Evolutionary conservation across 441 rosid species (phyloP).

Genomic region (Pelargonium australe): DNA sequence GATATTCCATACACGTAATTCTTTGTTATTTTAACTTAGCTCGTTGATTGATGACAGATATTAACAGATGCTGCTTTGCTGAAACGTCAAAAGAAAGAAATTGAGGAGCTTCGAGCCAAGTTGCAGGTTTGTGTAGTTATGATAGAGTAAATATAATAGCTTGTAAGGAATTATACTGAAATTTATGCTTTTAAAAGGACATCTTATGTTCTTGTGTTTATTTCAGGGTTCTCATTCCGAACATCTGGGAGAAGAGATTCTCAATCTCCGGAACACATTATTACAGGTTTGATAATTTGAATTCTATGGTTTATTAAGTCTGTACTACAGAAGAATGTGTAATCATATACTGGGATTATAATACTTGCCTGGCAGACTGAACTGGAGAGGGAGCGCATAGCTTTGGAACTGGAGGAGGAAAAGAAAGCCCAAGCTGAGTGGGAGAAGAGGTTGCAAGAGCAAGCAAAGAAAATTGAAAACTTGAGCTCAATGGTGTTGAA

Average conservation of each 20-base stretch:
- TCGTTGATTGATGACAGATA: conserved; percentile 41
- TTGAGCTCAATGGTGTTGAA: conserved; percentile 83
- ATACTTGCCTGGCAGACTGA: conserved; percentile 54
- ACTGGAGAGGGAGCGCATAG: conserved; percentile 86
- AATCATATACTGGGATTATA: conserved; percentile 13
- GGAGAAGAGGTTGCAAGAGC: conserved; percentile 85
- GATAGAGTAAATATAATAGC: neutral
- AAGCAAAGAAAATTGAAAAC: conserved; percentile 83
- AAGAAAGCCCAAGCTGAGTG: conserved; percentile 91
- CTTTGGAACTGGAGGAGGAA: conserved; percentile 93
- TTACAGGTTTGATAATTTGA: conserved; percentile 53
- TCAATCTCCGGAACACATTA: conserved; percentile 81
- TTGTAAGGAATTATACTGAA: conserved; percentile 3
- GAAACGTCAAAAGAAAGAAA: conserved; percentile 97
- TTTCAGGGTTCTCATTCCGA: conserved; percentile 85
- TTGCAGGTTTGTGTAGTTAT: conserved; percentile 44
- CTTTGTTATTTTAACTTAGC: conserved; percentile 12
- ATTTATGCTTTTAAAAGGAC: neutral
- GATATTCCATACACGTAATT: neutral
- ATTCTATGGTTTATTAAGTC: conserved; percentile 17
- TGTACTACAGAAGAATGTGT: conserved; percentile 9
- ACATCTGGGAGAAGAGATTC: conserved; percentile 81
- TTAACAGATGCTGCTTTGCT: conserved; percentile 91
- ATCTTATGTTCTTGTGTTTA: conserved; percentile 7
- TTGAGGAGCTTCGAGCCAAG: conserved; percentile 93